A percentile compares a stretch with the other conserved stretches of the same genome.
These are phyloP conservation scores for Claviceps arundinis DNA, from an alignment of 2,329 filamentous ascomycete species.

Conservation along the genomic window DNA sequence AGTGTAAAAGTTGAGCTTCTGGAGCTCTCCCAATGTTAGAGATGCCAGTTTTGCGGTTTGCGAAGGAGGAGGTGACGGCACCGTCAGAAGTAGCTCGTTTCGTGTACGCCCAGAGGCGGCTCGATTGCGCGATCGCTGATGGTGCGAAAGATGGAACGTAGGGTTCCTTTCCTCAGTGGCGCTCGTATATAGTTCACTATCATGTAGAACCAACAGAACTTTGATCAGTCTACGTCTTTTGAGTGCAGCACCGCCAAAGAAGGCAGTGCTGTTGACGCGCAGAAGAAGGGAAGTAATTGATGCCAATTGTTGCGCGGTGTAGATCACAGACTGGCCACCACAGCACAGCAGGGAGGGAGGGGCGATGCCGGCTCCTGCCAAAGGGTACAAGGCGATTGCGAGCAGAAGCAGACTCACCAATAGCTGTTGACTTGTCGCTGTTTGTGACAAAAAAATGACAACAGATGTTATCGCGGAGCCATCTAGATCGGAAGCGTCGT, in stretches of 20 bases:
- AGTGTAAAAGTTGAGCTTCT: constrained; percentile 10
- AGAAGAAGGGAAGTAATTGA: not conserved
- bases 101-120: constrained; percentile 2
- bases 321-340: not conserved
- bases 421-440: not conserved
- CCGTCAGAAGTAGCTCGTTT: constrained; percentile 2
- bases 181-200: not conserved
- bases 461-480: constrained; percentile 1
- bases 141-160: not conserved
- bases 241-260: not conserved
- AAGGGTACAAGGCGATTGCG: not conserved
- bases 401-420: not conserved
- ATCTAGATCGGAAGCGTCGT: constrained; percentile 2
- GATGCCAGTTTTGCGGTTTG: constrained; percentile 6
- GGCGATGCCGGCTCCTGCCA: not conserved
- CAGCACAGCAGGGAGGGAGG: not conserved
- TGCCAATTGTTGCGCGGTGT: not conserved
- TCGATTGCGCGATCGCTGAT: not conserved
- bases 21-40: constrained; percentile 5
- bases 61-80: constrained; percentile 4
- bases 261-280: not conserved
- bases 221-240: not conserved
- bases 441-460: not conserved
- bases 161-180: not conserved
- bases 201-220: not conserved